Conservation (phyloP, 805 yeast species). For the Nakazawaea pomicola region DNA sequence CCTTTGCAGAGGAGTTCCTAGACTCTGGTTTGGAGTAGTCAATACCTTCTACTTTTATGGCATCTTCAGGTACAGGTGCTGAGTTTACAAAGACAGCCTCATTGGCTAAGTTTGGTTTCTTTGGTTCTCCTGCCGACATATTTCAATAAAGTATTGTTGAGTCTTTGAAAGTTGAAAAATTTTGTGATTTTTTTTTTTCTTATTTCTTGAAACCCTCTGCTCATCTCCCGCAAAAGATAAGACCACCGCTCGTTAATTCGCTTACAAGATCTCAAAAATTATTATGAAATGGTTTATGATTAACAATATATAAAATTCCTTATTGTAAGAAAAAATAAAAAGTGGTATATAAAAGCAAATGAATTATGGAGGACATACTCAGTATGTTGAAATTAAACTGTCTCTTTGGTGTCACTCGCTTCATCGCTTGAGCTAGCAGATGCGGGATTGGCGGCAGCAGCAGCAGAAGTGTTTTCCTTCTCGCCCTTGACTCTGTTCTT, state of each 20-base stretch:
- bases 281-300: too few relatives aligned
- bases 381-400: neutral
- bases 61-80: conserved; percentile 77
- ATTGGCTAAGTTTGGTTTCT: conserved; percentile 67
- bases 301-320: too few relatives aligned
- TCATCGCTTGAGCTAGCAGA: neutral
- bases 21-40: conserved; percentile 82
- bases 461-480: neutral
- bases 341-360: neutral
- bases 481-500: conserved; percentile 15
- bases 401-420: neutral
- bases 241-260: too few relatives aligned
- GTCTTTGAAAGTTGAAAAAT: neutral
- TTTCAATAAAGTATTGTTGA: neutral
- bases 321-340: too few relatives aligned
- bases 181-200: neutral
- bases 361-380: neutral
- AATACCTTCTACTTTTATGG: conserved; percentile 77
- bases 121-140: conserved; percentile 15
- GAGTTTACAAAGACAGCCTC: conserved; percentile 91
- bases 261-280: too few relatives aligned
- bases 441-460: neutral
- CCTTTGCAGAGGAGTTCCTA: conserved; percentile 72
- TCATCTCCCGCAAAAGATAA: too few relatives aligned
- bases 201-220: too few relatives aligned